Conservation (phyloP, 2,329 filamentous ascomycete genomes). For the Calonectria pteridis region DNA sequence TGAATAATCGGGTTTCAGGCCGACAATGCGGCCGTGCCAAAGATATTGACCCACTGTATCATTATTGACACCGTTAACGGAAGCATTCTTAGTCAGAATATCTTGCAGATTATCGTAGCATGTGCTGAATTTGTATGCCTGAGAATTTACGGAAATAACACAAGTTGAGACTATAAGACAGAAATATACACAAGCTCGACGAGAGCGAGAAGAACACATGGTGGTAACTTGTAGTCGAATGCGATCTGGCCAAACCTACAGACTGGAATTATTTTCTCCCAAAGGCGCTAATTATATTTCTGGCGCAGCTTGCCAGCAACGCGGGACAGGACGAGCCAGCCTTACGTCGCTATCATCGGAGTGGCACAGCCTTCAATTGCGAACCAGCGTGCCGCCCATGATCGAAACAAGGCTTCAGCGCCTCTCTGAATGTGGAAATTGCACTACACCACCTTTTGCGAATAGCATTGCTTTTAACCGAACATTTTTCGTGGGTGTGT, state of each 20-base stretch:
- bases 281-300: neutral
- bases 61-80: neutral
- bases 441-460: neutral
- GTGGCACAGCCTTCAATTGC: neutral
- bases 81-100: neutral
- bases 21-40: neutral
- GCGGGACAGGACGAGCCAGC: too few species aligned
- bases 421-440: neutral
- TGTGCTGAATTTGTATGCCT: neutral
- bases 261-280: neutral
- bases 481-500: neutral
- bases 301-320: neutral
- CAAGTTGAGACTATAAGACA: neutral
- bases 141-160: neutral
- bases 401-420: neutral
- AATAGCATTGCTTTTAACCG: neutral
- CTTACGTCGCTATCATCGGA: too few species aligned
- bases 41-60: neutral
- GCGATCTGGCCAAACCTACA: neutral
- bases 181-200: neutral
- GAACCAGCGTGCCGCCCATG: neutral
- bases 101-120: neutral
- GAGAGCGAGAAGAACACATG: neutral
- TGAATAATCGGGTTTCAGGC: neutral
- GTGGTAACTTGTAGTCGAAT: neutral